phyloP scores from a whole-genome alignment of 1,284 basidiomycete species.

The Leccinum solheimii region DNA sequence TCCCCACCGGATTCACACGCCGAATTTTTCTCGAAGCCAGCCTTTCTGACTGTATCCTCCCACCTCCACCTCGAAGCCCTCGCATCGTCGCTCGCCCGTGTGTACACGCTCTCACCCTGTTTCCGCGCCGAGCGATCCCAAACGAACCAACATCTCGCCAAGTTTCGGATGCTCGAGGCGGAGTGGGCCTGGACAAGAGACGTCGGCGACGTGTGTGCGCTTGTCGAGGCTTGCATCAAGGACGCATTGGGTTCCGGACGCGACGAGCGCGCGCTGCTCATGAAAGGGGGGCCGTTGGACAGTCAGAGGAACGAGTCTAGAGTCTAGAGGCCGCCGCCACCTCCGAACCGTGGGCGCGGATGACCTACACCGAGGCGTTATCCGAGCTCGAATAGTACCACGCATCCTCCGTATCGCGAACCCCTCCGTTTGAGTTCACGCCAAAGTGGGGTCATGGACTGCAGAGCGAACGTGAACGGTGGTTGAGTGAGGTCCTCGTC shows the following conservation, averaged over 20 bases:
- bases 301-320: slow-evolving; percentile 17
- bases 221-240: slow-evolving; percentile 71
- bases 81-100: slow-evolving; percentile 73
- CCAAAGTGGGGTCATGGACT: slow-evolving; percentile 75
- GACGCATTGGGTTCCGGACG: slow-evolving; percentile 39
- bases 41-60: slow-evolving; percentile 93
- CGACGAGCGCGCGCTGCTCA: slow-evolving; percentile 39
- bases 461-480: slow-evolving; percentile 91
- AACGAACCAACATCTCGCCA: slow-evolving; percentile 90
- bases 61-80: slow-evolving; percentile 96
- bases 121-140: slow-evolving; percentile 92
- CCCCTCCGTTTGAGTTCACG: slow-evolving; percentile 50
- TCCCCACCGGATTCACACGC: slow-evolving; percentile 18
- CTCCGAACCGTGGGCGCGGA: slow-evolving; percentile 58
- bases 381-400: slow-evolving; percentile 50
- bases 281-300: slow-evolving; percentile 36
- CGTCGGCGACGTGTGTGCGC: slow-evolving; percentile 61
- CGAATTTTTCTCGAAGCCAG: slow-evolving; percentile 70
- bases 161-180: slow-evolving; percentile 99
- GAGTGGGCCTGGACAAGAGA: slow-evolving; percentile 70
- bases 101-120: slow-evolving; percentile 89
- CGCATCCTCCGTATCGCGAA: slow-evolving; percentile 21
- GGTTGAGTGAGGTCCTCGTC: slow-evolving; percentile 71
- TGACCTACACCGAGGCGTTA: slow-evolving; percentile 83
- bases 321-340: slow-evolving; percentile 39